Conservation (phyloP, 1,139 yeast species). For the Yamadazyma buinensis region DNA sequence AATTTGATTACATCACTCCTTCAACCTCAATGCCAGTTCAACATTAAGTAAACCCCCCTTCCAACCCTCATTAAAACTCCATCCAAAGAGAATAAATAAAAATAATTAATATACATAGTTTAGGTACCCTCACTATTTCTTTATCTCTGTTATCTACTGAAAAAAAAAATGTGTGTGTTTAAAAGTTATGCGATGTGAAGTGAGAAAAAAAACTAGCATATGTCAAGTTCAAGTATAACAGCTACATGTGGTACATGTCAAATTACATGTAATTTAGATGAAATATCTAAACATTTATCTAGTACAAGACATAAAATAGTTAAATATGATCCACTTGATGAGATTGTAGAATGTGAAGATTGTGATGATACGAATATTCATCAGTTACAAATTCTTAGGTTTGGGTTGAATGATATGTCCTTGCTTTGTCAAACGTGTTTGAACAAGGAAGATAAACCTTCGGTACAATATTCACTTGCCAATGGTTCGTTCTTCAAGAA, state of each 20-base stretch:
- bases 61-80: no score
- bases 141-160: no score
- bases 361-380: constrained; percentile 56
- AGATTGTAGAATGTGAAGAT: constrained; percentile 51
- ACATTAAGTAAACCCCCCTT: no score
- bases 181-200: no score
- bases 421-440: constrained; percentile 48
- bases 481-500: constrained; percentile 54
- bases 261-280: constrained; percentile 8
- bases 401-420: constrained; percentile 54
- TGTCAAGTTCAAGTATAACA: no score
- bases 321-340: constrained; percentile 27
- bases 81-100: no score
- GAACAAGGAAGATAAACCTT: constrained; percentile 43
- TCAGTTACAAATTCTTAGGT: constrained; percentile 47
- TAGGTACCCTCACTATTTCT: no score
- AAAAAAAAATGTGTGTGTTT: no score
- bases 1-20: constrained; percentile 48
- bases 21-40: constrained; percentile 71
- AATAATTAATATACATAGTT: no score
- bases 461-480: constrained; percentile 47
- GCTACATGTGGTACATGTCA: constrained; percentile 14
- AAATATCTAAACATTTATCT: constrained; percentile 44
- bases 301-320: constrained; percentile 54
- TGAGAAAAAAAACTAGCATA: no score